Evolutionary conservation across 2,329 filamentous ascomycete genomes (phyloP).

Genomic region (Cladosporium sp.): DNA sequence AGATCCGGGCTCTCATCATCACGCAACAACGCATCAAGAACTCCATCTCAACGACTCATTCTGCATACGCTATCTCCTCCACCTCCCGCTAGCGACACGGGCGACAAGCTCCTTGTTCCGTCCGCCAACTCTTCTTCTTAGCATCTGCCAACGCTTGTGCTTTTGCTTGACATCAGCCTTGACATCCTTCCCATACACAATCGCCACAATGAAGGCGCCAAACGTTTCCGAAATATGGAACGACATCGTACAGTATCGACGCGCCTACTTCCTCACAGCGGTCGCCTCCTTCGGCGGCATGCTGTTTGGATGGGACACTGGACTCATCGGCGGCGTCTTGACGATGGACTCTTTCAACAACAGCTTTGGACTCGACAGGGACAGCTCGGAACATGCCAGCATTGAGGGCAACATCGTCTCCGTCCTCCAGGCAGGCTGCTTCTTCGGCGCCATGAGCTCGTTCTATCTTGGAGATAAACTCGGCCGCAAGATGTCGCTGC

Average conservation of each 20-base stretch:
- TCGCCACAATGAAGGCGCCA: slow-evolving; percentile 29
- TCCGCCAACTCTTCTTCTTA: slow-evolving; percentile 4
- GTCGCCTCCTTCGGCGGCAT: slow-evolving; percentile 39
- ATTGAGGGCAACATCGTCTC: slow-evolving; percentile 43
- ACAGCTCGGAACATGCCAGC: slow-evolving; percentile 33
- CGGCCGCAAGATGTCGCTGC: slow-evolving; percentile 38
- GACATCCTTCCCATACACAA: neutral
- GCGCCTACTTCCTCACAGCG: slow-evolving; percentile 38
- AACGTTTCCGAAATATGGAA: slow-evolving; percentile 32
- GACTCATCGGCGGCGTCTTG: slow-evolving; percentile 34
- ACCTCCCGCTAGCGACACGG: slow-evolving; percentile 6
- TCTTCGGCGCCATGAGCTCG: slow-evolving; percentile 40
- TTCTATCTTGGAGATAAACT: slow-evolving; percentile 42
- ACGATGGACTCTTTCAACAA: slow-evolving; percentile 43
- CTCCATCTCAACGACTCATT: slow-evolving; percentile 1
- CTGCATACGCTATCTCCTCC: slow-evolving; percentile 7
- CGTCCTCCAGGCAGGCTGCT: slow-evolving; percentile 42
- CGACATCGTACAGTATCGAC: slow-evolving; percentile 38
- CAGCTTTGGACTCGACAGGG: slow-evolving; percentile 35
- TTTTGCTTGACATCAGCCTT: neutral
- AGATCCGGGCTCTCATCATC: slow-evolving; percentile 1
- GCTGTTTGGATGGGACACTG: slow-evolving; percentile 25
- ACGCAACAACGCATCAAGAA: too few relatives aligned
- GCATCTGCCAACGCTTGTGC: slow-evolving; percentile 1
- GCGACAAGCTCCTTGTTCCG: too few relatives aligned